Conservation (phyloP, 768 basidiomycete genomes). For the Amylocystis lapponica region DNA sequence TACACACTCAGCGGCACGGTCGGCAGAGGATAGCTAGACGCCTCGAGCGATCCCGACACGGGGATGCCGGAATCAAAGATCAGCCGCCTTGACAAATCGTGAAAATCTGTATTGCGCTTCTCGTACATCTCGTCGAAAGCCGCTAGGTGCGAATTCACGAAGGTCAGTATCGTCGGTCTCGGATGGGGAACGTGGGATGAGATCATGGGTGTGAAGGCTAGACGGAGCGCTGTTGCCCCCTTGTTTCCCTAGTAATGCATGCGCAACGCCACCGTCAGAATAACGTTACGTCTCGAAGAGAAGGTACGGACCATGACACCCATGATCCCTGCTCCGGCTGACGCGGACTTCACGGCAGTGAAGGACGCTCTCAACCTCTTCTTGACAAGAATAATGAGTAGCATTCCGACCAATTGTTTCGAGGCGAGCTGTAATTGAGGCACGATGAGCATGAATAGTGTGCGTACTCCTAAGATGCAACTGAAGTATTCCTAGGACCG, state of each 20-base stretch:
- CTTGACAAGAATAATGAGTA: slow-evolving; percentile 65
- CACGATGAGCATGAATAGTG: too few relatives aligned
- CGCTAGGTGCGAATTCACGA: slow-evolving; percentile 79
- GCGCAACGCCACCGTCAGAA: slow-evolving; percentile 2
- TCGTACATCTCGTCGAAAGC: slow-evolving; percentile 79
- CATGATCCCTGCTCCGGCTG: slow-evolving; percentile 69
- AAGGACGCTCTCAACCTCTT: slow-evolving; percentile 46
- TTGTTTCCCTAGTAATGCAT: slow-evolving; percentile 64
- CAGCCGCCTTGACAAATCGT: slow-evolving; percentile 57
- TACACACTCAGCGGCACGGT: slow-evolving; percentile 33
- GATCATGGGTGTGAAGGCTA: slow-evolving; percentile 46
- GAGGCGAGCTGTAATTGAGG: slow-evolving; percentile 67
- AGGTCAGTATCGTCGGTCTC: slow-evolving; percentile 51
- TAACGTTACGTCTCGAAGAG: not conserved
- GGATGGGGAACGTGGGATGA: slow-evolving; percentile 17
- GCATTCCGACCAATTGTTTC: slow-evolving; percentile 79
- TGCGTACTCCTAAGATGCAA: too few relatives aligned
- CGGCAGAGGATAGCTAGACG: not conserved
- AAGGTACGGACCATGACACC: slow-evolving; percentile 60
- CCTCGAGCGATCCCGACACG: not conserved
- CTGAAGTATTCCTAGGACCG: too few relatives aligned
- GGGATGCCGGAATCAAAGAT: slow-evolving; percentile 36
- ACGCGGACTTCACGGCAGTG: slow-evolving; percentile 41
- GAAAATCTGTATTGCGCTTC: slow-evolving; percentile 68
- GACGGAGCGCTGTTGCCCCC: slow-evolving; percentile 63